These are phyloP conservation scores for Boletus huronensis DNA, from an alignment of 768 basidiomycete genomes.

Conservation along the genomic window DNA sequence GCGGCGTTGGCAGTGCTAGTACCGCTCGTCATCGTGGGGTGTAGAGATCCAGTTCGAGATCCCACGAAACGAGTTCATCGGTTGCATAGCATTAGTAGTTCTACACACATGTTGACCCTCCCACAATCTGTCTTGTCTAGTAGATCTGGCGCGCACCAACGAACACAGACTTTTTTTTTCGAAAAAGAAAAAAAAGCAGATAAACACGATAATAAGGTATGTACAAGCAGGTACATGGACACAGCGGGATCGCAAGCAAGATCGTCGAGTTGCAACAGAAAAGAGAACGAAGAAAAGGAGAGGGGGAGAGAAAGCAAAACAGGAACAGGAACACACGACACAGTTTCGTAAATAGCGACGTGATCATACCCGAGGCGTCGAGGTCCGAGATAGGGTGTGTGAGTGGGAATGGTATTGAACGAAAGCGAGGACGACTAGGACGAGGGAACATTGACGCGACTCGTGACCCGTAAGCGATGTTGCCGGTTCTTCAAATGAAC, in stretches of 20 bases:
- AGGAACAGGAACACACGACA: slow-evolving; percentile 7
- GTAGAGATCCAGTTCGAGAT: not conserved
- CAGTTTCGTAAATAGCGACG: slow-evolving; percentile 15
- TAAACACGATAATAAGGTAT: slow-evolving; percentile 38
- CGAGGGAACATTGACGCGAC: slow-evolving; percentile 36
- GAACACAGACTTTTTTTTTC: not conserved
- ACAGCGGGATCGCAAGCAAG: slow-evolving; percentile 23
- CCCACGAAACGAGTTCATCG: not conserved
- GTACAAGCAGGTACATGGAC: slow-evolving; percentile 31
- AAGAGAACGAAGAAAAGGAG: not conserved
- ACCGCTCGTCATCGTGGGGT: not conserved
- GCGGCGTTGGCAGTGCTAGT: not conserved
- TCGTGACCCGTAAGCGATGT: slow-evolving; percentile 72
- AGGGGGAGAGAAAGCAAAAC: not conserved
- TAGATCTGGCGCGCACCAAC: slow-evolving; percentile 1
- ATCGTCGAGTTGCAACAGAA: slow-evolving; percentile 16
- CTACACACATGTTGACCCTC: not conserved
- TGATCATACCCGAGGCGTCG: slow-evolving; percentile 2
- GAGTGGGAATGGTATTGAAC: not conserved
- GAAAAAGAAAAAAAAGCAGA: slow-evolving; percentile 9
- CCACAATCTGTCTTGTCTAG: not conserved
- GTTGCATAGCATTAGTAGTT: not conserved
- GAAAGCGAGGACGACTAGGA: slow-evolving; percentile 15
- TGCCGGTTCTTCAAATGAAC: slow-evolving; percentile 86
- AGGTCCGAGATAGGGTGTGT: slow-evolving; percentile 12